Evolutionary conservation across 2,329 filamentous ascomycete species (phyloP).

Genomic region (Cylindrodendrum hubeiense): DNA sequence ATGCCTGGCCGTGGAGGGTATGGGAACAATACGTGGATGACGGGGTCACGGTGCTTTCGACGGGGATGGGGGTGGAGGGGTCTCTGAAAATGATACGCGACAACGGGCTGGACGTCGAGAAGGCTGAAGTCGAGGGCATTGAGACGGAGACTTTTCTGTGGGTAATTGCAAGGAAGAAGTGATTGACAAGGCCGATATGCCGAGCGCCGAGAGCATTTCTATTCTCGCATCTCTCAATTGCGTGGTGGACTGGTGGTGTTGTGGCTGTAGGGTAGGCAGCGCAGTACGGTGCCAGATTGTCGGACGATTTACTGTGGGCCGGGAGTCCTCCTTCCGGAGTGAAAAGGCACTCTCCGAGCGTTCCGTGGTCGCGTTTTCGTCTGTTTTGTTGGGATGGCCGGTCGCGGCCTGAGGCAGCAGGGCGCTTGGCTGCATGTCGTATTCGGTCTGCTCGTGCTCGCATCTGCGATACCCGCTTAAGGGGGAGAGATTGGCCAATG

Average conservation of each 20-base stretch:
- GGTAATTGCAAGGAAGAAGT: slow-evolving; percentile 3
- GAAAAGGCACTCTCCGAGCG: background rate
- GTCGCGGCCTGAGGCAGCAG: background rate
- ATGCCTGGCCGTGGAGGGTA: background rate
- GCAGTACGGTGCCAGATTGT: background rate
- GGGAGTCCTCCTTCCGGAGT: background rate
- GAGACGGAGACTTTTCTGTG: background rate
- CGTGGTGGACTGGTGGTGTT: no score
- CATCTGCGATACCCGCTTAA: background rate
- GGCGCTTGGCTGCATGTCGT: background rate
- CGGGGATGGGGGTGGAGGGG: background rate
- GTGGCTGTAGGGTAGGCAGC: background rate
- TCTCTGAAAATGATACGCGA: background rate
- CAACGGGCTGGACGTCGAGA: background rate
- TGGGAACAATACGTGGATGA: slow-evolving; percentile 1
- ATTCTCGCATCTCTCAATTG: no score
- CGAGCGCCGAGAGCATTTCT: no score
- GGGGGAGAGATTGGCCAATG: background rate
- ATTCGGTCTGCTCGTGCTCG: background rate
- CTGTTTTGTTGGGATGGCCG: background rate
- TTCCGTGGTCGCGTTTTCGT: background rate
- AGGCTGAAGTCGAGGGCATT: background rate
- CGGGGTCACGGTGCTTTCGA: background rate
- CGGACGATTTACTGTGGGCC: background rate
- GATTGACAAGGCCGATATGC: no score